phyloP scores from a whole-genome alignment of 169 alveolate genomes.

The Plasmodium coatneyi region DNA sequence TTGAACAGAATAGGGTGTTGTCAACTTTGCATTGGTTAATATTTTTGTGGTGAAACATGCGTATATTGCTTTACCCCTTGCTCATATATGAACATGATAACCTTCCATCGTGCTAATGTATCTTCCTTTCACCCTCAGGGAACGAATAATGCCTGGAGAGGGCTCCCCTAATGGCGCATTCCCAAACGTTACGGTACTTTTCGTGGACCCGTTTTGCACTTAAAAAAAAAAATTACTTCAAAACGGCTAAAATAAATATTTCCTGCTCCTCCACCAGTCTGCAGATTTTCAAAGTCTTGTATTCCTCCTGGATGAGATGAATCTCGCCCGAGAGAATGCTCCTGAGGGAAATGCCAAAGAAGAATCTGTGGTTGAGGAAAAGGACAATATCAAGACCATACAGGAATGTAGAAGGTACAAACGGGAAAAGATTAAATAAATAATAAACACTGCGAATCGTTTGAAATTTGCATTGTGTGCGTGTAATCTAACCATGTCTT shows the following conservation, averaged over 20 bases:
- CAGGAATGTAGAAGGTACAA: slow-evolving; percentile 45
- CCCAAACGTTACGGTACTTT: background rate
- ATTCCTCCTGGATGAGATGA: slow-evolving; percentile 17
- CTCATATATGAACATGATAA: background rate
- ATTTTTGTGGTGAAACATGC: background rate
- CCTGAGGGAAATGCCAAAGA: background rate
- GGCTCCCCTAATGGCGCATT: background rate
- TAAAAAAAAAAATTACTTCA: background rate
- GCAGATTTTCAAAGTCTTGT: slow-evolving; percentile 33
- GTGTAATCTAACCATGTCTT: background rate
- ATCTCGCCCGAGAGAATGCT: background rate
- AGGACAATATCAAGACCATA: slow-evolving; percentile 17
- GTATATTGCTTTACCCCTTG: background rate
- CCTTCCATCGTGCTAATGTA: background rate
- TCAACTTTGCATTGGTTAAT: background rate
- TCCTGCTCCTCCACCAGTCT: background rate
- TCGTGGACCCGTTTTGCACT: background rate
- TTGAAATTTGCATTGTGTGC: background rate
- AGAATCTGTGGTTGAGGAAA: background rate
- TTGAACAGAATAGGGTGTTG: background rate
- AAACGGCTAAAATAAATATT: background rate
- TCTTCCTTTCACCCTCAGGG: background rate
- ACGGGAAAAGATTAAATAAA: background rate
- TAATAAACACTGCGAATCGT: background rate
- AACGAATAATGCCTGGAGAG: background rate